Evolutionary conservation across 225 moss, liverwort and hornwort species (phyloP).

Genomic region (Antitrichia curtipendula): DNA sequence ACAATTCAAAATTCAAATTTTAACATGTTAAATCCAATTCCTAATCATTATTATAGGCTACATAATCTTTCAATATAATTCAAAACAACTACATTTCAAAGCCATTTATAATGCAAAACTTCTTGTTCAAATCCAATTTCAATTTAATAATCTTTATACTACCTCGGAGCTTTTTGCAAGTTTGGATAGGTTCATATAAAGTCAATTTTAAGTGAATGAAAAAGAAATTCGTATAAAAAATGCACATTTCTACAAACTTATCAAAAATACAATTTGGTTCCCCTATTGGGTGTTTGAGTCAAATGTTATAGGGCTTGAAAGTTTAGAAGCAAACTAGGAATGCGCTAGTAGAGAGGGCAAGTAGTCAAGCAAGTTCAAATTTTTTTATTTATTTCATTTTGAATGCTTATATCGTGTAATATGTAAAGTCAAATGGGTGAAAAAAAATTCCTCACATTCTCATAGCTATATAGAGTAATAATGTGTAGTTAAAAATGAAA

Average conservation of each 20-base stretch:
- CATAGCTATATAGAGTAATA: not conserved
- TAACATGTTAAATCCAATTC: not conserved
- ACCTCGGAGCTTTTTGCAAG: not conserved
- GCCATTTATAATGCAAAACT: not conserved
- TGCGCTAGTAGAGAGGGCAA: not conserved
- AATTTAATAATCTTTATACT: not conserved
- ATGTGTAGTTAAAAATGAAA: not conserved
- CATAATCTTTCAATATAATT: not conserved
- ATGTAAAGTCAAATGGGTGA: not conserved
- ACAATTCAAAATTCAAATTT: not conserved
- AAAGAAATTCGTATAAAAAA: not conserved
- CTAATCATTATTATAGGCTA: not conserved
- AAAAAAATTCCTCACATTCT: not conserved
- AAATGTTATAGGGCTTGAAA: not conserved
- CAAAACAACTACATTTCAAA: not conserved
- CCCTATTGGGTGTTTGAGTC: fast-evolving
- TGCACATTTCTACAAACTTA: not conserved
- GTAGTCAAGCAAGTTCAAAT: too few relatives aligned
- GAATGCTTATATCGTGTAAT: not conserved
- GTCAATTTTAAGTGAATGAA: not conserved
- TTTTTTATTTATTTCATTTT: not conserved
- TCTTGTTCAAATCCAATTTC: not conserved
- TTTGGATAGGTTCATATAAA: not conserved
- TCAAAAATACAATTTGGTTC: not conserved
- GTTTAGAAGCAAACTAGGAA: not conserved